A percentile compares a stretch with the other conserved stretches of the same genome.
phyloP scores from a whole-genome alignment of 2,329 filamentous ascomycete species.

The Penicillium sclerotigenum region DNA sequence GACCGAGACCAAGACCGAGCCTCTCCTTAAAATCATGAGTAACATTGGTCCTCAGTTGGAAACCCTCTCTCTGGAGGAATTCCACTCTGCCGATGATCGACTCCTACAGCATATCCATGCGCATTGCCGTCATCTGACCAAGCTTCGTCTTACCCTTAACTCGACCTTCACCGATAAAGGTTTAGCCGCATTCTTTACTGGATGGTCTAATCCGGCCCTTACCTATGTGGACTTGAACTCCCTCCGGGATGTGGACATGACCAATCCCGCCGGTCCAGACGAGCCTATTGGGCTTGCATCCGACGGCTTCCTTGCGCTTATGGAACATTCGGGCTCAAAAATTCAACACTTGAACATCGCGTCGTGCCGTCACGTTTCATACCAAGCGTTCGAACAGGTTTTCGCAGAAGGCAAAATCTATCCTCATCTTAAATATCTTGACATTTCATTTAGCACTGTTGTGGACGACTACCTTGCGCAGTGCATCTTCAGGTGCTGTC shows the following conservation, averaged over 20 bases:
- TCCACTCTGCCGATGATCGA: slow-evolving; percentile 63
- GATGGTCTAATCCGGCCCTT: slow-evolving; percentile 72
- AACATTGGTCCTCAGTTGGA: slow-evolving; percentile 63
- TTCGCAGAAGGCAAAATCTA: slow-evolving; percentile 65
- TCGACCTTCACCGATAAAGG: slow-evolving; percentile 70
- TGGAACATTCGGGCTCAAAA: slow-evolving; percentile 71
- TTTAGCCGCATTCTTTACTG: slow-evolving; percentile 68
- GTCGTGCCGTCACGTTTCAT: slow-evolving; percentile 76
- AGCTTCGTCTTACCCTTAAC: slow-evolving; percentile 79
- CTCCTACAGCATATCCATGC: slow-evolving; percentile 69
- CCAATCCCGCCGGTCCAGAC: slow-evolving; percentile 61
- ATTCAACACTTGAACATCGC: slow-evolving; percentile 72
- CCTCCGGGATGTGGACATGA: slow-evolving; percentile 72
- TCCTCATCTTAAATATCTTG: slow-evolving; percentile 65
- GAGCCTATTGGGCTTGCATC: slow-evolving; percentile 69
- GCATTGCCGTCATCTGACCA: slow-evolving; percentile 64
- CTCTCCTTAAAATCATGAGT: slow-evolving; percentile 60
- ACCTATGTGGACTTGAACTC: slow-evolving; percentile 70
- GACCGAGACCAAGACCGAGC: slow-evolving; percentile 53
- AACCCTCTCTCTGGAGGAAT: slow-evolving; percentile 73
- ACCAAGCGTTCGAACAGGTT: slow-evolving; percentile 67
- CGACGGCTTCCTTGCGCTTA: slow-evolving; percentile 72
- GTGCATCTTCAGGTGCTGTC: slow-evolving; percentile 47
- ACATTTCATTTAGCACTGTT: slow-evolving; percentile 64
- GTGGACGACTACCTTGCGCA: slow-evolving; percentile 47